Evolutionary conservation across 345 rosid genomes (phyloP).

Genomic region (Erysimum cheiranthoides): DNA sequence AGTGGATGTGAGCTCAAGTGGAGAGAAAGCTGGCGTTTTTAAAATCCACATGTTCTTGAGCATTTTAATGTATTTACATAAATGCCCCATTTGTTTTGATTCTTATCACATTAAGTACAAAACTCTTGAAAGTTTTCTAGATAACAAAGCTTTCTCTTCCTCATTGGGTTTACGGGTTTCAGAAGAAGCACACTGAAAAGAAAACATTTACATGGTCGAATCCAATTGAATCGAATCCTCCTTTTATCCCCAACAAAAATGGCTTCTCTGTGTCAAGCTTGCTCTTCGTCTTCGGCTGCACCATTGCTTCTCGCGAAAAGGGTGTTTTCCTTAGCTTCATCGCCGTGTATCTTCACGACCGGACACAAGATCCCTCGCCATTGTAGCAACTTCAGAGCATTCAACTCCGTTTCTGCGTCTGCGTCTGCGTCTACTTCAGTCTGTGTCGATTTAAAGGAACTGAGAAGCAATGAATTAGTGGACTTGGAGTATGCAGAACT

Average conservation of each 20-base stretch:
- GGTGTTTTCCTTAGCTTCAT: constrained; percentile 33
- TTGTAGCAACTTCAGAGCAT: constrained; percentile 31
- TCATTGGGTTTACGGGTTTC: constrained; percentile 2
- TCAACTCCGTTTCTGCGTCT: constrained; percentile 3
- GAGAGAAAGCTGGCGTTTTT: constrained; percentile 22
- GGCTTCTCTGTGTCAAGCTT: constrained; percentile 40
- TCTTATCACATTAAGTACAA: constrained; percentile 13
- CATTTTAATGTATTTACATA: constrained; percentile 21
- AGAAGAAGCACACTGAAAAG: constrained; percentile 6
- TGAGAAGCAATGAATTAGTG: constrained; percentile 67
- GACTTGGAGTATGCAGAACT: constrained; percentile 83
- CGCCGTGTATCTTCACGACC: constrained; percentile 33
- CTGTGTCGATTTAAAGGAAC: constrained; percentile 41
- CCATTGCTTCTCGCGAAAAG: constrained; percentile 47
- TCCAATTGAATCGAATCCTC: constrained; percentile 18
- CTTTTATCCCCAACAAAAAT: constrained; percentile 29
- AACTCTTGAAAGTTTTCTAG: constrained; percentile 12
- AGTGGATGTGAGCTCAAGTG: constrained; percentile 39
- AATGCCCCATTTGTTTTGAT: background rate
- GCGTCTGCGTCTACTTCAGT: constrained; percentile 38
- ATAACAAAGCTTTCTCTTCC: constrained; percentile 6
- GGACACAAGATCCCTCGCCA: constrained; percentile 27
- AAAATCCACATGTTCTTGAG: constrained; percentile 30
- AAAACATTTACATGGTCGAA: constrained; percentile 11
- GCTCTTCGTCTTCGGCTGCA: constrained; percentile 38